Conservation (phyloP, 1,139 yeast species). For the Kodamaea arcana region DNA sequence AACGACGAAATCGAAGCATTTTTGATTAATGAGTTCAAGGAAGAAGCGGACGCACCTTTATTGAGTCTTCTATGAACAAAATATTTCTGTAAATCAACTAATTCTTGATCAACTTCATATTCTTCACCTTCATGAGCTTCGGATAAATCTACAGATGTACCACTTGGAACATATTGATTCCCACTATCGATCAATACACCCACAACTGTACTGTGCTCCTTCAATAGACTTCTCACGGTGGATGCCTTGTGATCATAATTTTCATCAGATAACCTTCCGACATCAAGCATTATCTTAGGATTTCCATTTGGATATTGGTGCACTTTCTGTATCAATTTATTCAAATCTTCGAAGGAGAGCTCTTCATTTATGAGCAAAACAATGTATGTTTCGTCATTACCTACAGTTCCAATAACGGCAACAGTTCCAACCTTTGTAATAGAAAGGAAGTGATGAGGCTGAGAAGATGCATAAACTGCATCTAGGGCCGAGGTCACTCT, state of each 20-base stretch:
- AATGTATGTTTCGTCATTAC: slow-evolving; percentile 44
- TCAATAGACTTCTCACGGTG: slow-evolving; percentile 14
- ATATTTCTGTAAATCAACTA: slow-evolving; percentile 6
- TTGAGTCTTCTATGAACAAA: slow-evolving; percentile 14
- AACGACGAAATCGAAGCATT: slow-evolving; percentile 2
- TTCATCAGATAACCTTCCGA: slow-evolving; percentile 22
- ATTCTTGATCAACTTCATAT: slow-evolving; percentile 14
- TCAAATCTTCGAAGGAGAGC: slow-evolving; percentile 14
- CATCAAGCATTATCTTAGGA: slow-evolving; percentile 28
- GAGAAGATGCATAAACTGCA: slow-evolving; percentile 37
- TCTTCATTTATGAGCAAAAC: slow-evolving; percentile 23
- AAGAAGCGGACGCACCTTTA: slow-evolving; percentile 1
- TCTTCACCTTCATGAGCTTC: slow-evolving; percentile 6
- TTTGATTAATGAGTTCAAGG: slow-evolving; percentile 1
- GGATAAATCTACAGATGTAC: slow-evolving; percentile 3
- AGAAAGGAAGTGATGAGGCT: slow-evolving; percentile 41
- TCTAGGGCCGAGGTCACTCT: slow-evolving; percentile 34
- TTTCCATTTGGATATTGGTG: slow-evolving; percentile 17
- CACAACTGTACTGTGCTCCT: slow-evolving; percentile 16
- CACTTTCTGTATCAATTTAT: slow-evolving; percentile 15
- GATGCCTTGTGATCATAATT: slow-evolving; percentile 16
- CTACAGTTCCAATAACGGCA: slow-evolving; percentile 42
- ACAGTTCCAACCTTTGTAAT: slow-evolving; percentile 42
- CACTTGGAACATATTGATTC: slow-evolving; percentile 21
- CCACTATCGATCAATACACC: slow-evolving; percentile 43